Conservation (phyloP, 768 basidiomycete species). For the Galerina marginata region DNA sequence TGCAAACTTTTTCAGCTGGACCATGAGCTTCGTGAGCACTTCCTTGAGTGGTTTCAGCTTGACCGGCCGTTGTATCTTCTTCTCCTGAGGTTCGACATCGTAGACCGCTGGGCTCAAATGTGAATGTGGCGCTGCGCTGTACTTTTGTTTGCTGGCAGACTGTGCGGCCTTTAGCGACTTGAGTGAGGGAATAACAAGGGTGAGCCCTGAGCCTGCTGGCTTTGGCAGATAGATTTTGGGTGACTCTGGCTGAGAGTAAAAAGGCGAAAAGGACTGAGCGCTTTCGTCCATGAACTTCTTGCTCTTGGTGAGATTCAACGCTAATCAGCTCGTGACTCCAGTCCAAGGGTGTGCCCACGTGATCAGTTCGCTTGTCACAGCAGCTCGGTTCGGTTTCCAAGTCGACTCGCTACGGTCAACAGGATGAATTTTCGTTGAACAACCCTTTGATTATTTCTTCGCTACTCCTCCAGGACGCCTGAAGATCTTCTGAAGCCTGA, state of each 20-base stretch:
- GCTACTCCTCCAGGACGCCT: background rate
- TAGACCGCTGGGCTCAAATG: constrained; percentile 27
- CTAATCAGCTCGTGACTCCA: constrained; percentile 29
- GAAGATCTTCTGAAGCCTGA: background rate
- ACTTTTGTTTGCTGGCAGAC: constrained; percentile 51
- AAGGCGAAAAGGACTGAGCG: constrained; percentile 33
- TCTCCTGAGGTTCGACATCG: constrained; percentile 43
- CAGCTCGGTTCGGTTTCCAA: constrained; percentile 20
- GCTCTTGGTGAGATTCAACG: constrained; percentile 27
- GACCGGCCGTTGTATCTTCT: constrained; percentile 57
- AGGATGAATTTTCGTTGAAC: background rate
- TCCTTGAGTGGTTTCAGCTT: constrained; percentile 84
- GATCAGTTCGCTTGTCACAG: background rate
- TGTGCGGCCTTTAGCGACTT: constrained; percentile 65
- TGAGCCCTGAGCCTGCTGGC: constrained; percentile 53
- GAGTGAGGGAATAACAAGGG: constrained; percentile 71
- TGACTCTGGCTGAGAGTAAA: constrained; percentile 31
- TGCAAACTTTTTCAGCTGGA: constrained; percentile 76
- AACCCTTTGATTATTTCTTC: background rate
- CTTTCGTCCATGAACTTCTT: constrained; percentile 34
- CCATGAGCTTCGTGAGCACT: constrained; percentile 68
- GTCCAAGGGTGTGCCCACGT: background rate
- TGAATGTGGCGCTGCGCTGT: constrained; percentile 28
- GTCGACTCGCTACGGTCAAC: constrained; percentile 7
- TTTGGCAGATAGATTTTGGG: constrained; percentile 33